phyloP scores from a whole-genome alignment of 192 early-diverging fungal species.

The Podila horticola region DNA sequence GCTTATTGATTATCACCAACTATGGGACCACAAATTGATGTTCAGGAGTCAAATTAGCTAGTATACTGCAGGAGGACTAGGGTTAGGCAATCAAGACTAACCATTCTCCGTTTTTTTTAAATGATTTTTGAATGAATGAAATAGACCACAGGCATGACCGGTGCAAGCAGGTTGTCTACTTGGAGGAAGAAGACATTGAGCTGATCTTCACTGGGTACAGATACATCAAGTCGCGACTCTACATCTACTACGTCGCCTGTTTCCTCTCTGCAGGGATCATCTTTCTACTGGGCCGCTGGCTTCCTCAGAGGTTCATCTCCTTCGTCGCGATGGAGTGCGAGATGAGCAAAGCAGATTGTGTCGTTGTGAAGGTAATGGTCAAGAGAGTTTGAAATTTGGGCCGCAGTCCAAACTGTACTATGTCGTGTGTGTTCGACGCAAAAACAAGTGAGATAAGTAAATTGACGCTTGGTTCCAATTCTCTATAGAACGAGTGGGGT shows the following conservation, averaged over 20 bases:
- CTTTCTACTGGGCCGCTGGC: conserved; percentile 87
- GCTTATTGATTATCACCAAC: too few species aligned
- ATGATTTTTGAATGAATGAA: too few species aligned
- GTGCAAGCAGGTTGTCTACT: conserved; percentile 55
- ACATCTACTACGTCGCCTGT: conserved; percentile 73
- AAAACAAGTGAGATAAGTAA: too few species aligned
- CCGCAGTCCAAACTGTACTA: not conserved
- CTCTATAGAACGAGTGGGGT: conserved; percentile 73
- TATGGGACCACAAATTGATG: too few species aligned
- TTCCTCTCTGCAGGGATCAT: conserved; percentile 75
- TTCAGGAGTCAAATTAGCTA: too few species aligned
- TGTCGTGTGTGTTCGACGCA: too few species aligned
- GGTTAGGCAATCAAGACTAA: too few species aligned
- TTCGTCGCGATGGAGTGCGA: conserved; percentile 72
- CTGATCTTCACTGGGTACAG: conserved; percentile 74
- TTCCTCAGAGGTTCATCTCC: conserved; percentile 77
- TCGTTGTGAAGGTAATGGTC: conserved; percentile 66
- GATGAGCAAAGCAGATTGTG: conserved; percentile 79
- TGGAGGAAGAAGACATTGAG: conserved; percentile 79
- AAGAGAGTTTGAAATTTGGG: not conserved
- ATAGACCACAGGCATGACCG: conserved; percentile 35
- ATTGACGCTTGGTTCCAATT: not conserved
- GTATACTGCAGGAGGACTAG: too few species aligned
- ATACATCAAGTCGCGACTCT: conserved; percentile 54
- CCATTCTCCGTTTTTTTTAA: too few species aligned